Conservation (phyloP, 805 yeast genomes). For the Kazachstania kunashirensis region DNA sequence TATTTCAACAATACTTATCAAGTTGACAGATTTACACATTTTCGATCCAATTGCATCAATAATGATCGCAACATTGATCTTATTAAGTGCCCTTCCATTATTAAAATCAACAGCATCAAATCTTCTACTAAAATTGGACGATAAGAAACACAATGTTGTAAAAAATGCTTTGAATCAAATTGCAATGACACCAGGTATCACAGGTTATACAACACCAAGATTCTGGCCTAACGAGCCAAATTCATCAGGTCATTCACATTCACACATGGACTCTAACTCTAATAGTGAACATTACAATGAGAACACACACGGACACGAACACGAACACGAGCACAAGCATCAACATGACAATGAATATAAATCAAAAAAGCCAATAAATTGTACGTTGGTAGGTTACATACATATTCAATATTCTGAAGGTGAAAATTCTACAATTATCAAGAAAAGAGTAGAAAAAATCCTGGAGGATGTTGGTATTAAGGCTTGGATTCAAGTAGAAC, state of each 20-base stretch:
- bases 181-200: slow-evolving; percentile 63
- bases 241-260: slow-evolving; percentile 18
- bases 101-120: slow-evolving; percentile 71
- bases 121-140: slow-evolving; percentile 52
- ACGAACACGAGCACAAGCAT: slow-evolving; percentile 34
- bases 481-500: slow-evolving; percentile 59
- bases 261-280: slow-evolving; percentile 22
- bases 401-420: slow-evolving; percentile 67
- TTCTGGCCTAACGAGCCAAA: slow-evolving; percentile 63
- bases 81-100: slow-evolving; percentile 75
- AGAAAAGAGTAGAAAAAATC: slow-evolving; percentile 48
- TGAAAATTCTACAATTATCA: slow-evolving; percentile 51
- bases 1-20: slow-evolving; percentile 72
- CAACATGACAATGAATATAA: slow-evolving; percentile 22
- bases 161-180: slow-evolving; percentile 61
- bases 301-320: slow-evolving; percentile 11
- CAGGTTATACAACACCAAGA: slow-evolving; percentile 78
- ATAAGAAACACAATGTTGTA: slow-evolving; percentile 50
- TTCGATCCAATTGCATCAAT: slow-evolving; percentile 91
- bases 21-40: slow-evolving; percentile 54
- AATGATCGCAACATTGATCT: slow-evolving; percentile 71
- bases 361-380: slow-evolving; percentile 22
- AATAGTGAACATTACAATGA: slow-evolving; percentile 2
- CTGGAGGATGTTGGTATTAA: slow-evolving; percentile 42
- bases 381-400: slow-evolving; percentile 54